Evolutionary conservation across 2,329 filamentous ascomycete species (phyloP).

Genomic region (Arthrobotrys entomopaga): DNA sequence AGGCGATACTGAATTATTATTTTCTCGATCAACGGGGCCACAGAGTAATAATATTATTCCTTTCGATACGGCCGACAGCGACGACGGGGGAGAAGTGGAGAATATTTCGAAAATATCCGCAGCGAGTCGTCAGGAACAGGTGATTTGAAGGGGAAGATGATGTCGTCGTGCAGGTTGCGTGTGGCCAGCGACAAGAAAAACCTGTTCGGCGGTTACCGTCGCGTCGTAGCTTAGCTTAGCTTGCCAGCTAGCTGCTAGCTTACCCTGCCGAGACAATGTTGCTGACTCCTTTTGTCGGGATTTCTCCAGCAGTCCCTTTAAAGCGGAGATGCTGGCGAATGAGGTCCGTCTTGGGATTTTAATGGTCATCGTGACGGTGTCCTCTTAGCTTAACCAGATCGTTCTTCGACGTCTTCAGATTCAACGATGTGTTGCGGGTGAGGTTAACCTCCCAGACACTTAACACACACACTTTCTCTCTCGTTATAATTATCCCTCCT

Average conservation of each 20-base stretch:
- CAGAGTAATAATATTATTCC: too few species aligned
- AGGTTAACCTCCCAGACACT: neutral
- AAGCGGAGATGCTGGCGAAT: too few species aligned
- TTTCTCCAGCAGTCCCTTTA: too few species aligned
- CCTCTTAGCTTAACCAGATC: neutral
- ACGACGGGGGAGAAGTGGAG: too few species aligned
- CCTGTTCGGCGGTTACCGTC: slow-evolving; percentile 26
- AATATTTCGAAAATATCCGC: too few species aligned
- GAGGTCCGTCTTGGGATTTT: too few species aligned
- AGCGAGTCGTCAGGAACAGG: neutral
- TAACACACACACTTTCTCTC: neutral
- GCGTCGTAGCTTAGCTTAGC: neutral
- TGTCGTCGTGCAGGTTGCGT: slow-evolving; percentile 37
- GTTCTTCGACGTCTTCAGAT: neutral
- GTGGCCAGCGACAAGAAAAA: slow-evolving; percentile 27
- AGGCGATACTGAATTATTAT: neutral
- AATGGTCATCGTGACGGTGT: slow-evolving; percentile 15
- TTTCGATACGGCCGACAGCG: too few species aligned
- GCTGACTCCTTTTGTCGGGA: too few species aligned
- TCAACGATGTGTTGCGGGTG: neutral
- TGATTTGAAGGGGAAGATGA: slow-evolving; percentile 12
- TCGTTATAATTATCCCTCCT: neutral
- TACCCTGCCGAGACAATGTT: too few species aligned
- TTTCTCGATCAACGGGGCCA: too few species aligned
- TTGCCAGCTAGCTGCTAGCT: too few species aligned